Conservation (phyloP, 345 rosid species). For the Populus alba region DNA sequence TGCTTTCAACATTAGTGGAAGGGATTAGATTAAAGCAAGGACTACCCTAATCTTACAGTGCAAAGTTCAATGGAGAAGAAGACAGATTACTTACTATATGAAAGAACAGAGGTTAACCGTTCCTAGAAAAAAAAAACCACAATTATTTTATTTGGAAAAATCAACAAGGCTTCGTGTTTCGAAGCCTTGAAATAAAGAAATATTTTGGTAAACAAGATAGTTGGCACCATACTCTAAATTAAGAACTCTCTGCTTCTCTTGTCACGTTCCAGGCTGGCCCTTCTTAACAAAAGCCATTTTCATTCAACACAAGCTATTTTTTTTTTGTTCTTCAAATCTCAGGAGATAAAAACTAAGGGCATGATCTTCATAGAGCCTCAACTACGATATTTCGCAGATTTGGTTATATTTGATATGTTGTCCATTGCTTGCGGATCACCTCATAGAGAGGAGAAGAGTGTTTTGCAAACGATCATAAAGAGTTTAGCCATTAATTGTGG, state of each 20-base stretch:
- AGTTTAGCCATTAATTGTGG: neutral
- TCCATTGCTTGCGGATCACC: too few species aligned
- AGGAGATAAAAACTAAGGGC: neutral
- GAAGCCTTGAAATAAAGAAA: neutral
- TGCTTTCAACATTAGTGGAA: neutral
- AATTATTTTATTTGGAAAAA: too few species aligned
- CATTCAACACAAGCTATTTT: too few species aligned
- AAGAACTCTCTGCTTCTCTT: neutral
- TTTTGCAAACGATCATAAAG: neutral
- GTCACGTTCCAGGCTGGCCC: neutral
- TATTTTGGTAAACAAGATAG: neutral
- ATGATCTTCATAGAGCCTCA: neutral
- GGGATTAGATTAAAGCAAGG: too few species aligned
- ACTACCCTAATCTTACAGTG: too few species aligned
- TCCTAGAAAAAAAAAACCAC: too few species aligned
- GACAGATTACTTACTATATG: too few species aligned
- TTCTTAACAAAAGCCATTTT: neutral
- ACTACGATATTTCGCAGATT: neutral
- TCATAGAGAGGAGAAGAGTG: constrained; percentile 5
- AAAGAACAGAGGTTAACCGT: too few species aligned
- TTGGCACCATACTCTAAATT: neutral
- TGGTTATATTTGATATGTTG: too few species aligned
- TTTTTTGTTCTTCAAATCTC: neutral
- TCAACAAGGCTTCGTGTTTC: neutral
- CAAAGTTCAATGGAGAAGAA: too few species aligned